phyloP scores from a whole-genome alignment of 1,284 basidiomycete species.

The Singerocomus rubriflavus region DNA sequence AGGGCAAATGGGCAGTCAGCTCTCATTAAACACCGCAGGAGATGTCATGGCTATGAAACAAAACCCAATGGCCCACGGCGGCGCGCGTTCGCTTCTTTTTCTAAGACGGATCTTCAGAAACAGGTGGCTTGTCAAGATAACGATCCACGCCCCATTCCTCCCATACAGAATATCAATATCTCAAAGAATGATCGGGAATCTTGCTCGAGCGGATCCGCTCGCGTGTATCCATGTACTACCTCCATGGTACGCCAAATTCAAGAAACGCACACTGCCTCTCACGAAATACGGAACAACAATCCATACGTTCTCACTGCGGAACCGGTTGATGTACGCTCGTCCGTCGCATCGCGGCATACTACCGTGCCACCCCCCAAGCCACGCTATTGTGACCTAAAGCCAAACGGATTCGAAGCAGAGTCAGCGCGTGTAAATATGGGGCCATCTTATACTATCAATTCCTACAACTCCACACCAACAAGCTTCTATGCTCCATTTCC shows the following conservation, averaged over 20 bases:
- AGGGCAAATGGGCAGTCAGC: background rate
- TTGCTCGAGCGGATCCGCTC: too few species aligned
- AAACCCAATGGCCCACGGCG: too few species aligned
- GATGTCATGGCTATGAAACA: background rate
- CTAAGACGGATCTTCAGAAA: background rate
- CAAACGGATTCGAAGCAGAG: background rate
- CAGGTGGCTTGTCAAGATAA: background rate
- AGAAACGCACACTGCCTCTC: too few species aligned
- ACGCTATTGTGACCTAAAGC: background rate
- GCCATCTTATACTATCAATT: background rate
- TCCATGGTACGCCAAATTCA: too few species aligned
- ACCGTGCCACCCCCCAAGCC: background rate
- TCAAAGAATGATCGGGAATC: too few species aligned
- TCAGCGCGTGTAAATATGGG: background rate
- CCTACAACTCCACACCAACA: background rate
- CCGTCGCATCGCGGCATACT: background rate
- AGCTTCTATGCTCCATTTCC: background rate
- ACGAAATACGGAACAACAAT: background rate
- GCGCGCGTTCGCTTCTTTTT: background rate
- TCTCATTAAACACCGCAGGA: background rate
- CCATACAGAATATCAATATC: background rate
- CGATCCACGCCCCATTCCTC: background rate
- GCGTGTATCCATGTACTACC: too few species aligned
- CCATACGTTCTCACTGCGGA: background rate
- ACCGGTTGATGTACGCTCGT: background rate